Evolutionary conservation across 2,329 filamentous ascomycete species (phyloP).

Genomic region (Cladosporium sphaerospermum): DNA sequence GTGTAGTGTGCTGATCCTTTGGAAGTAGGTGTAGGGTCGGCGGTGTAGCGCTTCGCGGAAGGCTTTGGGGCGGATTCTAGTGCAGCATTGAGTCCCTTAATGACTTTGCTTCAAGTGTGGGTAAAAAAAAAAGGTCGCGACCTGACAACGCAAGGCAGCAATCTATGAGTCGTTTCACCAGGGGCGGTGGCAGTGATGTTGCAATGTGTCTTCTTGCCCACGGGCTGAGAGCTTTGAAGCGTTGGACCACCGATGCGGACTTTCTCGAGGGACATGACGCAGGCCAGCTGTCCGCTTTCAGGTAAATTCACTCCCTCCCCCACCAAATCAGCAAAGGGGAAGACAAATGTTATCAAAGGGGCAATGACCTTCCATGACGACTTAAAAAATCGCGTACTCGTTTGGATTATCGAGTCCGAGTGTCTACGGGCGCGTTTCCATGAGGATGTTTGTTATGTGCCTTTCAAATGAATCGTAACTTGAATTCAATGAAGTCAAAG

Average conservation of each 20-base stretch:
- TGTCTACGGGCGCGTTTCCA: no score
- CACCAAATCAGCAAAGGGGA: neutral
- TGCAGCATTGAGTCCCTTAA: constrained; percentile 3
- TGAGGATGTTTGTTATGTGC: no score
- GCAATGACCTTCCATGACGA: no score
- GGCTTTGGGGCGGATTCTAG: neutral
- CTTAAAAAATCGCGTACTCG: no score
- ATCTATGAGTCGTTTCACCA: constrained; percentile 1
- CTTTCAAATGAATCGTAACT: no score
- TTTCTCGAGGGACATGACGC: neutral
- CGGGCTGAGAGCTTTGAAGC: constrained; percentile 7
- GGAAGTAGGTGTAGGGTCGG: neutral
- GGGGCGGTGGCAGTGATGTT: constrained; percentile 3
- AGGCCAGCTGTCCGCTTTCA: constrained; percentile 6
- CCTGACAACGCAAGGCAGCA: neutral
- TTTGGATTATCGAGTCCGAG: no score
- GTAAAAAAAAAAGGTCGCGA: neutral
- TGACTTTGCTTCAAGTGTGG: no score
- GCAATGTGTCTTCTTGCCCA: constrained; percentile 9
- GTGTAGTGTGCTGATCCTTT: neutral
- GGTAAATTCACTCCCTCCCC: neutral
- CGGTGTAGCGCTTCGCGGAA: constrained; percentile 12
- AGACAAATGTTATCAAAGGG: neutral
- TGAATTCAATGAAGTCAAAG: no score
- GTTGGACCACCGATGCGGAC: neutral